phyloP scores from a whole-genome alignment of 106 monocot genomes.

The Agapanthus africanus region DNA sequence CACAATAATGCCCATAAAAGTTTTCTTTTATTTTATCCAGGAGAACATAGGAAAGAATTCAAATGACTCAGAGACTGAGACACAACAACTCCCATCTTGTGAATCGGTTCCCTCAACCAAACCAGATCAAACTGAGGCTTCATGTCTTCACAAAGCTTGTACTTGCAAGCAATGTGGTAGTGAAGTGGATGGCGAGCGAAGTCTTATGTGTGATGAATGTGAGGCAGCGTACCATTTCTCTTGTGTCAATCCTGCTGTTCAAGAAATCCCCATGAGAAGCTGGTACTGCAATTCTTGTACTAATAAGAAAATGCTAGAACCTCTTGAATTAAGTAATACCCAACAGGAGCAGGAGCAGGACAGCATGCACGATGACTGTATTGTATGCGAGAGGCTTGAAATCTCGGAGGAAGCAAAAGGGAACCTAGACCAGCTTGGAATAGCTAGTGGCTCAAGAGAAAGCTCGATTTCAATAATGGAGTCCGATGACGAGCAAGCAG shows the following conservation, averaged over 20 bases:
- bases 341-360: slow-evolving; percentile 9
- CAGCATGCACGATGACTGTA: slow-evolving; percentile 44
- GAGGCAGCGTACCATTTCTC: slow-evolving; percentile 66
- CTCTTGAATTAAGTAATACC: slow-evolving; percentile 8
- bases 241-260: slow-evolving; percentile 36
- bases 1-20: not conserved
- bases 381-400: slow-evolving; percentile 58
- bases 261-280: slow-evolving; percentile 26
- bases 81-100: slow-evolving; percentile 24
- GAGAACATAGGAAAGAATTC: not conserved
- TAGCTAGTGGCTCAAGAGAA: not conserved
- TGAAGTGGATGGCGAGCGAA: slow-evolving; percentile 24
- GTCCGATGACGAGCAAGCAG: slow-evolving; percentile 20
- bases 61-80: slow-evolving; percentile 25
- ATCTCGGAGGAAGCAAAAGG: slow-evolving; percentile 15
- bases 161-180: slow-evolving; percentile 56
- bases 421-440: not conserved
- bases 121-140: slow-evolving; percentile 41
- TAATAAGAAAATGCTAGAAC: slow-evolving; percentile 11
- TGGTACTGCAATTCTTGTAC: slow-evolving; percentile 57
- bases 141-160: slow-evolving; percentile 31
- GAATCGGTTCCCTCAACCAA: slow-evolving; percentile 47
- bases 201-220: slow-evolving; percentile 75
- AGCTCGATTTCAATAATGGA: slow-evolving; percentile 35
- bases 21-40: not conserved